Percentiles rank a stretch among this genome's conserved stretches.
Conservation (phyloP, 2,329 filamentous ascomycete species). For the Fusarium proliferatum region DNA sequence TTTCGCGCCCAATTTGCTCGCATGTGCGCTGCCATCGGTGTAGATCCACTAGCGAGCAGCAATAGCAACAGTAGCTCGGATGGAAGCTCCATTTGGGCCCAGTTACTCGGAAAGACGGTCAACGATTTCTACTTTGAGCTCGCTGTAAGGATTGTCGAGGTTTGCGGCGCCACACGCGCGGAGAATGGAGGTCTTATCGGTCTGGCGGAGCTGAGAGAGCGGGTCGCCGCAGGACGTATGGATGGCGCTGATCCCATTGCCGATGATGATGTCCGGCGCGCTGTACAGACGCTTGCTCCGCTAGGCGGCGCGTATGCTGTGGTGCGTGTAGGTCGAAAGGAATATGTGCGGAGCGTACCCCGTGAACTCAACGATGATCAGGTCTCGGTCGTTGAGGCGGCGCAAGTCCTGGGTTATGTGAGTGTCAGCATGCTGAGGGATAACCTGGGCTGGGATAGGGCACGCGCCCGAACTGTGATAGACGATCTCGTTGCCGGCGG, state of each 20-base stretch:
- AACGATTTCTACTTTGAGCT: conserved; percentile 99
- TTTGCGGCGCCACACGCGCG: conserved; percentile 84
- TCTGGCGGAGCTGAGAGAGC: conserved; percentile 81
- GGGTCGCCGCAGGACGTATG: conserved; percentile 77
- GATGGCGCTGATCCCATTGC: conserved; percentile 83
- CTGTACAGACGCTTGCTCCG: conserved; percentile 86
- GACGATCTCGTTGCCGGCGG: conserved; percentile 90
- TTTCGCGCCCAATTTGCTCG: conserved; percentile 98
- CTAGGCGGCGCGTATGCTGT: conserved; percentile 90
- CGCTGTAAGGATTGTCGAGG: conserved; percentile 93
- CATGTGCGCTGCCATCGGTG: conserved; percentile 97
- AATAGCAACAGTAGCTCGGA: conserved; percentile 54
- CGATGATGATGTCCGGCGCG: conserved; percentile 92
- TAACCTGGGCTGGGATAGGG: conserved; percentile 87
- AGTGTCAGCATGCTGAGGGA: conserved; percentile 88
- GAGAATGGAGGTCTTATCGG: conserved; percentile 96
- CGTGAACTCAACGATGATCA: conserved; percentile 97
- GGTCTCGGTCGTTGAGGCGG: conserved; percentile 89
- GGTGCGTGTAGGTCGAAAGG: conserved; percentile 82
- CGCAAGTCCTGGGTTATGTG: conserved; percentile 89
- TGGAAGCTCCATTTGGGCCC: conserved; percentile 84
- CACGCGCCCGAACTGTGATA: conserved; percentile 87
- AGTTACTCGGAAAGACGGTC: conserved; percentile 89
- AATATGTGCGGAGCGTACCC: conserved; percentile 91
- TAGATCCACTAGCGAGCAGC: conserved; percentile 83